Evolutionary conservation across 2,329 filamentous ascomycete species (phyloP).

Genomic region (Onygenales sp.): DNA sequence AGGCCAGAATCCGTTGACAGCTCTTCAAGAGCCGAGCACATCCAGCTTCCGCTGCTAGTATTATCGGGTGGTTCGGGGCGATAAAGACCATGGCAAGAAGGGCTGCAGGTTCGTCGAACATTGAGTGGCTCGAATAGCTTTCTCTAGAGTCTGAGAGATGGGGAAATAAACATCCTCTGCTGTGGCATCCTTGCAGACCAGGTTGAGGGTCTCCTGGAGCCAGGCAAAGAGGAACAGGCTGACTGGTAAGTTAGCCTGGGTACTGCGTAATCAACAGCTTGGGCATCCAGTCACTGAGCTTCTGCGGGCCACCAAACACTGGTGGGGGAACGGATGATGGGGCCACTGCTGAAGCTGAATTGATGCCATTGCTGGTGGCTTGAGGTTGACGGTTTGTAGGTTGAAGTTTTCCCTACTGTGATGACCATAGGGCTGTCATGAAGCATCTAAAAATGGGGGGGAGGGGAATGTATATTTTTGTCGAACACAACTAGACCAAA

Average conservation of each 20-base stretch:
- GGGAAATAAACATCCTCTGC: slow-evolving; percentile 1
- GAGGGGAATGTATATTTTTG: too few relatives aligned
- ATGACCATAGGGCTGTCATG: too few relatives aligned
- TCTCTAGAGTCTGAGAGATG: not conserved
- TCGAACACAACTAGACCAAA: too few relatives aligned
- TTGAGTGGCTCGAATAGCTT: not conserved
- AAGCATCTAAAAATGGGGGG: too few relatives aligned
- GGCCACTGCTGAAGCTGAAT: not conserved
- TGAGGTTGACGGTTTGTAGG: too few relatives aligned
- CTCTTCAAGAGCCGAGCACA: not conserved
- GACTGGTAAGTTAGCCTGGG: not conserved
- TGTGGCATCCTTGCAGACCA: slow-evolving; percentile 6
- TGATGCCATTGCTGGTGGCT: too few relatives aligned
- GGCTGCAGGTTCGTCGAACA: not conserved
- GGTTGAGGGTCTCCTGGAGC: slow-evolving; percentile 4
- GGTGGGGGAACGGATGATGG: not conserved
- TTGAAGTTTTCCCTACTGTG: too few relatives aligned
- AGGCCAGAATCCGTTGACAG: not conserved
- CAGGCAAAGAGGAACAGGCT: slow-evolving; percentile 1
- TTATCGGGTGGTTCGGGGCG: not conserved
- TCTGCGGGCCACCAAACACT: not conserved
- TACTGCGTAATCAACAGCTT: slow-evolving; percentile 1
- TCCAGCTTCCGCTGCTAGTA: slow-evolving; percentile 4
- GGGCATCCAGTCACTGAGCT: slow-evolving; percentile 4
- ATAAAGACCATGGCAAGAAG: not conserved